Evolutionary conservation across 768 basidiomycete species (phyloP).

Genomic region (Leccinellum luteum): DNA sequence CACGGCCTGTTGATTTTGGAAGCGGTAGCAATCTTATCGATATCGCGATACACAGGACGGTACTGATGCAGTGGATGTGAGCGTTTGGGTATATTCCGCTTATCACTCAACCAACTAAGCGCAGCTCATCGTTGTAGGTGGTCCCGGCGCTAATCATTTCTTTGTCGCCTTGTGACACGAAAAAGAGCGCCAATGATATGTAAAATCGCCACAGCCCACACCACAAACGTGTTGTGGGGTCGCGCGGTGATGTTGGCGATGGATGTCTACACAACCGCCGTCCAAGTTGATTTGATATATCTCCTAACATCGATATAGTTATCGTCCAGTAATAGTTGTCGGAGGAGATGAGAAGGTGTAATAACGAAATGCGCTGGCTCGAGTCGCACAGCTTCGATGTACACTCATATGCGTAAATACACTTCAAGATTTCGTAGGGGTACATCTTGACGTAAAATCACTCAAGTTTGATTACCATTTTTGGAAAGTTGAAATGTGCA

Average conservation of each 20-base stretch:
- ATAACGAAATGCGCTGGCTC: not conserved
- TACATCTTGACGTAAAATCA: constrained; percentile 18
- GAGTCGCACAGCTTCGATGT: not conserved
- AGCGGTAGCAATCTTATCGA: too few species aligned
- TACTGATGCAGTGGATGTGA: not conserved
- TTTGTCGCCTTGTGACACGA: not conserved
- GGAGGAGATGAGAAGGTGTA: not conserved
- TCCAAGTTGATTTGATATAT: not conserved
- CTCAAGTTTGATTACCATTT: constrained; percentile 14
- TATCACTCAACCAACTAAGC: not conserved
- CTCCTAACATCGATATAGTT: not conserved
- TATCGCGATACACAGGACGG: not conserved
- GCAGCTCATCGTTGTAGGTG: not conserved
- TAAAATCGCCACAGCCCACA: not conserved
- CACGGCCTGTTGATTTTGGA: not conserved
- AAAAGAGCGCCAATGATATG: not conserved
- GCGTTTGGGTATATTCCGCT: not conserved
- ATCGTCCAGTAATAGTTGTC: not conserved
- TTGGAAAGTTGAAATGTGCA: constrained; percentile 2
- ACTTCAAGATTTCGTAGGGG: not conserved
- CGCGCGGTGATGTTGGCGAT: not conserved
- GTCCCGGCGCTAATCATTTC: not conserved
- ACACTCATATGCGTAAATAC: not conserved
- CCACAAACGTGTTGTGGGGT: not conserved
- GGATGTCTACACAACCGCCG: not conserved